phyloP scores from a whole-genome alignment of 176 grass and related monocot species.

The Oryza nivara region DNA sequence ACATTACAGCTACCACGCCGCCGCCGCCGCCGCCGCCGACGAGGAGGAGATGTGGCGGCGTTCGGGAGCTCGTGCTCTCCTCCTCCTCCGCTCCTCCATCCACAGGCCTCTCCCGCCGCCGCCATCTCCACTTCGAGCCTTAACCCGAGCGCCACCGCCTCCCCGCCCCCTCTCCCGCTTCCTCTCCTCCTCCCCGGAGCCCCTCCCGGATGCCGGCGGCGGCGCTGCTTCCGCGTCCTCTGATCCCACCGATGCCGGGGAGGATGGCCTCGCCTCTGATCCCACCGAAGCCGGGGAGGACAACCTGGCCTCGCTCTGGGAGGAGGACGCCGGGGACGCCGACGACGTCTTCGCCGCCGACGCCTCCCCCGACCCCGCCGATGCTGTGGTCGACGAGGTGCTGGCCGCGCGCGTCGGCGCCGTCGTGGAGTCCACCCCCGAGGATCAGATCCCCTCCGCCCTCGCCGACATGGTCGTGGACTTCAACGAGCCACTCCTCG shows the following conservation, averaged over 20 bases:
- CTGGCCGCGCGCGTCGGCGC: conserved; percentile 55
- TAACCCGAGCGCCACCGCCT: conserved; percentile 7
- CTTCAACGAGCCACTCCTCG: conserved; percentile 69
- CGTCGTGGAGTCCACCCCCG: conserved; percentile 38
- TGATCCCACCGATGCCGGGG: conserved; percentile 38
- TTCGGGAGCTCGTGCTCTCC: conserved; percentile 64
- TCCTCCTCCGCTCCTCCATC: conserved; percentile 60
- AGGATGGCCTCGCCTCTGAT: conserved; percentile 50
- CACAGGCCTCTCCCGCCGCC: conserved; percentile 21
- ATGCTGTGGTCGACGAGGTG: conserved; percentile 51
- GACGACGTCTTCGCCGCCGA: conserved; percentile 46
- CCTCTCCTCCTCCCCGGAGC: conserved; percentile 64
- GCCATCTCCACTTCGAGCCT: conserved; percentile 23
- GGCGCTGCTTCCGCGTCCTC: neutral
- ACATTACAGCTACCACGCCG: neutral
- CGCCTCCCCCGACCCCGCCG: conserved; percentile 19
- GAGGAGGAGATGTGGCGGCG: conserved; percentile 66
- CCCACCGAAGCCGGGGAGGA: conserved; percentile 42
- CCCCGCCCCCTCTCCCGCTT: conserved; percentile 44
- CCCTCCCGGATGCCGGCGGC: conserved; percentile 28
- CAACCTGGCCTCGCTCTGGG: conserved; percentile 69
- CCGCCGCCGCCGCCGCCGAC: neutral
- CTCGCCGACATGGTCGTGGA: conserved; percentile 64
- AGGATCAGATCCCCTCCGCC: conserved; percentile 55
- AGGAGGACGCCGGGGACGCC: conserved; percentile 51